phyloP scores from a whole-genome alignment of 805 yeast genomes.

The Wickerhamiella sorbophila region DNA sequence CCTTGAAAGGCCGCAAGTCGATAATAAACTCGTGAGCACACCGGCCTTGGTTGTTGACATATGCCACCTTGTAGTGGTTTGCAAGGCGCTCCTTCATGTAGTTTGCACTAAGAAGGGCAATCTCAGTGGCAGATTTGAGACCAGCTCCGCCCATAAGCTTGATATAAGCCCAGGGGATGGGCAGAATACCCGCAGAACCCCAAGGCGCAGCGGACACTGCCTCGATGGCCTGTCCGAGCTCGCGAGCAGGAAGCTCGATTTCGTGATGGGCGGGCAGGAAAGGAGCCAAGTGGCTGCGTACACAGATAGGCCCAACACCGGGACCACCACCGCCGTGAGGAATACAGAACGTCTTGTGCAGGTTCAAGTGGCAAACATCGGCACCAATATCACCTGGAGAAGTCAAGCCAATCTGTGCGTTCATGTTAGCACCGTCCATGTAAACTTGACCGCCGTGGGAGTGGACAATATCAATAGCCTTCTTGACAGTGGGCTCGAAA shows the following conservation, averaged over 20 bases:
- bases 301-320: constrained; percentile 97
- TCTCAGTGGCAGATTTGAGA: constrained; percentile 69
- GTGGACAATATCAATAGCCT: constrained; percentile 79
- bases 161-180: constrained; percentile 89
- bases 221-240: constrained; percentile 37
- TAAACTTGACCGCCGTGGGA: constrained; percentile 86
- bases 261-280: constrained; percentile 72
- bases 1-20: constrained; percentile 74
- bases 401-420: constrained; percentile 95
- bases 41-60: constrained; percentile 49
- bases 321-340: constrained; percentile 99
- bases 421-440: constrained; percentile 98
- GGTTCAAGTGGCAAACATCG: constrained; percentile 91
- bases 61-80: constrained; percentile 60
- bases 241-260: constrained; percentile 30
- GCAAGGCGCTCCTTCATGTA: constrained; percentile 77
- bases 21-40: constrained; percentile 96
- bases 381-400: constrained; percentile 97
- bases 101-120: constrained; percentile 91
- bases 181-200: constrained; percentile 87
- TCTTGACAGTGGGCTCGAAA: constrained; percentile 80
- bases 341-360: constrained; percentile 94
- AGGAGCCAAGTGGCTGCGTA: constrained; percentile 60
- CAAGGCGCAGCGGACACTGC: constrained; percentile 89
- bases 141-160: constrained; percentile 83